A percentile compares a stretch with the other conserved stretches of the same genome.
These are phyloP conservation scores for Curvularia spicifera DNA, from an alignment of 2,329 filamentous ascomycete genomes.

Conservation along the genomic window DNA sequence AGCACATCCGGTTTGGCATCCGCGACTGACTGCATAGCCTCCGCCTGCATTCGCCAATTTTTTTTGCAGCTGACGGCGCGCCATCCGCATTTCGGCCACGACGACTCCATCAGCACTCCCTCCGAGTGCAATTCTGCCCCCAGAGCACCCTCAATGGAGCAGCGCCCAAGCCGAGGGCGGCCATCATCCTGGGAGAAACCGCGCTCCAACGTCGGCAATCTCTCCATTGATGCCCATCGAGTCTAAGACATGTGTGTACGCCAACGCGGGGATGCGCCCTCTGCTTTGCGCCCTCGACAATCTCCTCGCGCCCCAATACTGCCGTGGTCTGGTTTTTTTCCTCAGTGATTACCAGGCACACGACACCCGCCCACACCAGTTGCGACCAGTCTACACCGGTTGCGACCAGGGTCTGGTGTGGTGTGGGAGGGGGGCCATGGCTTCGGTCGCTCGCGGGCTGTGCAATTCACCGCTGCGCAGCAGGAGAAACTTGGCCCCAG, in stretches of 20 bases:
- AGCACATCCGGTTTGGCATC: not conserved
- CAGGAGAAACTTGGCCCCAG: conserved; percentile 30
- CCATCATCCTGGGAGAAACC: conserved; percentile 7
- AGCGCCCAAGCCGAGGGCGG: not conserved
- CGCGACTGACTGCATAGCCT: conserved; percentile 32
- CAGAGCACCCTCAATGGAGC: conserved; percentile 1
- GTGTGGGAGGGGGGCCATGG: conserved; percentile 30
- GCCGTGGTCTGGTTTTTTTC: not conserved
- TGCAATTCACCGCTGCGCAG: conserved; percentile 42
- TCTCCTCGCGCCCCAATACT: conserved; percentile 2
- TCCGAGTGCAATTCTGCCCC: conserved; percentile 1
- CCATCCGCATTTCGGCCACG: conserved; percentile 4
- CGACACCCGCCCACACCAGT: conserved; percentile 25
- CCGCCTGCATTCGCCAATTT: conserved; percentile 19
- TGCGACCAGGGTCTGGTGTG: conserved; percentile 26
- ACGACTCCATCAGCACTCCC: not conserved
- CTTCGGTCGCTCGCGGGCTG: conserved; percentile 35
- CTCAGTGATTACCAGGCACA: conserved; percentile 28
- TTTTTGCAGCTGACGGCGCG: conserved; percentile 14
- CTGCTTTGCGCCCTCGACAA: conserved; percentile 13
- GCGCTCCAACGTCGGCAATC: conserved; percentile 24
- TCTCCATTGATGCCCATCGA: conserved; percentile 36
- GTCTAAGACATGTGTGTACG: conserved; percentile 24
- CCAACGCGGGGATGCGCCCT: conserved; percentile 20
- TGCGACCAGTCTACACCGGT: conserved; percentile 32